Base-by-base conservation (phyloP, 495 filamentous ascomycete species). In the Neurospora pannonica region DNA sequence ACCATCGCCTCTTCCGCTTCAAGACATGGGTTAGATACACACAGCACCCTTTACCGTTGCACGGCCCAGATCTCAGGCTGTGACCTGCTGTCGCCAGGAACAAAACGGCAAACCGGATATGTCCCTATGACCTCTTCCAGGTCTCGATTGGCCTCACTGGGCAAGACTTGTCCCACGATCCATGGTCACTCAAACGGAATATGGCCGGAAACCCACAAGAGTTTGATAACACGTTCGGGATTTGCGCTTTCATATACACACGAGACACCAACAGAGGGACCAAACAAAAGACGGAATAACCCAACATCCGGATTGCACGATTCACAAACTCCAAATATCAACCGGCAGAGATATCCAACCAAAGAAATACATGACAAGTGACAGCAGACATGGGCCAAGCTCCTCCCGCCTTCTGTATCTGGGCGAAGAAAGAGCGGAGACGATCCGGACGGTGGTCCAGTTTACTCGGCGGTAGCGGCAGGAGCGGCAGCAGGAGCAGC, bases 311-410 rank as follows among this genome's bases (percentile, higher is more conserved):
- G 54, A 67, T 67, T 67, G 54, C 54, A 67, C 54, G 54, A 67
- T 67, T 67, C 54, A 34, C 54, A 19, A 67, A 67, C 54, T 67
- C 54, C 54, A 67, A 34, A 74, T 24, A 48, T 48, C 37, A 70
- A 73, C 72, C 74, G 70, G 60, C 36, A 73, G 70, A 71, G 75
- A 42, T 77, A 76, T 74, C 75, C 72, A 76, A 71, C 72, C 76
- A 76, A 76, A 69, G 75, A 75, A 74, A 76, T 28, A 28, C 67
- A 54, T 70, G 46, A 71, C 28, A 38, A 73, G 38, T 24, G 15
- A 24, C 73, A 31, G 4, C 48, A 71, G 28, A 34, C 15, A 31
- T 69, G 39, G 38, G 70, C 74, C 62, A 37, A 17, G 43, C 70
- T 5, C 38, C 46, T 28, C 38, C 6, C 31, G 70, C 38, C 34